Evolutionary conservation across 495 filamentous ascomycete genomes (phyloP).

Genomic region (Hypoxylon rickii): DNA sequence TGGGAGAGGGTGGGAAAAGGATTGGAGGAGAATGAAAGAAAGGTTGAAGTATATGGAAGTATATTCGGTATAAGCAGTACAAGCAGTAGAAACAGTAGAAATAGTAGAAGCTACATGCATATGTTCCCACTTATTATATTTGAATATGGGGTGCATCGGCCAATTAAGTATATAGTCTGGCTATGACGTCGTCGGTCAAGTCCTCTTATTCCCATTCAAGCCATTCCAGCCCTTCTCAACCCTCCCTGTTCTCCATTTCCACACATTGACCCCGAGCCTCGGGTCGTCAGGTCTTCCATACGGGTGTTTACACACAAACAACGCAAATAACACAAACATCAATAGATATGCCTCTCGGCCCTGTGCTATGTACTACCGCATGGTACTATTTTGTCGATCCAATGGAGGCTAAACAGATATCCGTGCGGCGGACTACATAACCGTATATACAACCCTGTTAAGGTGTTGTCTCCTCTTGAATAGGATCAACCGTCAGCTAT

Average conservation of each 20-base stretch:
- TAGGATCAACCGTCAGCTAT: slow-evolving; percentile 24
- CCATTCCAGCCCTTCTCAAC: neutral
- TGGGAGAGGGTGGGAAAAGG: no score
- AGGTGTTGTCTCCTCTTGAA: slow-evolving; percentile 7
- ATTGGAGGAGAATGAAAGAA: no score
- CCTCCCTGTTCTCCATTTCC: no score
- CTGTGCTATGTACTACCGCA: no score
- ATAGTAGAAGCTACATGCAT: no score
- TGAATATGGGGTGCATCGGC: neutral
- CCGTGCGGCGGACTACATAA: slow-evolving; percentile 19
- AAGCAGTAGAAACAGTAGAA: no score
- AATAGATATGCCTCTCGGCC: slow-evolving; percentile 5
- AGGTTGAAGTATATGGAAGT: no score
- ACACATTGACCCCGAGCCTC: slow-evolving; percentile 19
- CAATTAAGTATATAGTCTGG: neutral
- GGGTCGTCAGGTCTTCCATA: slow-evolving; percentile 8
- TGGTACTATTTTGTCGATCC: slow-evolving; percentile 19
- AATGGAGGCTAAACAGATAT: slow-evolving; percentile 31
- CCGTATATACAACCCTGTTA: slow-evolving; percentile 17
- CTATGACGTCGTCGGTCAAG: slow-evolving; percentile 17
- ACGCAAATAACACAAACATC: neutral
- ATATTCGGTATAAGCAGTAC: no score
- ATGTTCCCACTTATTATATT: neutral
- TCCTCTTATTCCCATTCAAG: neutral
- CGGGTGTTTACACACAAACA: slow-evolving; percentile 16